Conservation (phyloP, 2,329 filamentous ascomycete genomes). For the Myriosclerotinia duriaeana region DNA sequence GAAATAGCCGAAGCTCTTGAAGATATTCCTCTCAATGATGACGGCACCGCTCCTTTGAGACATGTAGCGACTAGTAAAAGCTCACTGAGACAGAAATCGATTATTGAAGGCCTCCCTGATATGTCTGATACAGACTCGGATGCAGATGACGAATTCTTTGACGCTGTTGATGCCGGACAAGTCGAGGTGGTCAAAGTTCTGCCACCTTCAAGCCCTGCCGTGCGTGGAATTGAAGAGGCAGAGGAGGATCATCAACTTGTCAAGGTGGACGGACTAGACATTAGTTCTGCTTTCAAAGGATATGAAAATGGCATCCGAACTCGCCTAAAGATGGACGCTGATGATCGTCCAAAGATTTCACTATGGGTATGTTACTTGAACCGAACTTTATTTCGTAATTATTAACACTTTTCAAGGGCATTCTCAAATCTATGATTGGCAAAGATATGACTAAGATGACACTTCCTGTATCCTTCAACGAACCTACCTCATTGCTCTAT, state of each 20-base stretch:
- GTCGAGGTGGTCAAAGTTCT: slow-evolving; percentile 76
- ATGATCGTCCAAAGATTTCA: slow-evolving; percentile 89
- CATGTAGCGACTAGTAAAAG: slow-evolving; percentile 47
- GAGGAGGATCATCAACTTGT: slow-evolving; percentile 41
- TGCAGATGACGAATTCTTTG: slow-evolving; percentile 92
- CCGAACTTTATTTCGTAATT: slow-evolving; percentile 2
- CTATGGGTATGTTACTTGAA: slow-evolving; percentile 73
- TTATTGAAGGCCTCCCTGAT: slow-evolving; percentile 65
- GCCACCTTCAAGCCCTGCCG: slow-evolving; percentile 41
- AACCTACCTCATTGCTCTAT: slow-evolving; percentile 92
- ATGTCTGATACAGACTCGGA: slow-evolving; percentile 75
- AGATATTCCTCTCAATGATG: slow-evolving; percentile 43
- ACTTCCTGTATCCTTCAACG: slow-evolving; percentile 95
- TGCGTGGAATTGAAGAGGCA: slow-evolving; percentile 45
- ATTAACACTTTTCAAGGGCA: slow-evolving; percentile 60
- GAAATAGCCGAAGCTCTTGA: slow-evolving; percentile 43
- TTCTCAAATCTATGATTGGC: slow-evolving; percentile 98
- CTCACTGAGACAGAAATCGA: slow-evolving; percentile 58
- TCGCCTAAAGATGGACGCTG: slow-evolving; percentile 82
- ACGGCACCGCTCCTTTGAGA: slow-evolving; percentile 38
- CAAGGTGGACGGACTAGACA: slow-evolving; percentile 56
- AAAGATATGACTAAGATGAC: slow-evolving; percentile 99
- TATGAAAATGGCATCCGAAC: slow-evolving; percentile 87
- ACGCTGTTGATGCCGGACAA: slow-evolving; percentile 90
- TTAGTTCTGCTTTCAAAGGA: slow-evolving; percentile 77